Conservation (phyloP, 441 rosid species). For the Brassica hybrid region DNA sequence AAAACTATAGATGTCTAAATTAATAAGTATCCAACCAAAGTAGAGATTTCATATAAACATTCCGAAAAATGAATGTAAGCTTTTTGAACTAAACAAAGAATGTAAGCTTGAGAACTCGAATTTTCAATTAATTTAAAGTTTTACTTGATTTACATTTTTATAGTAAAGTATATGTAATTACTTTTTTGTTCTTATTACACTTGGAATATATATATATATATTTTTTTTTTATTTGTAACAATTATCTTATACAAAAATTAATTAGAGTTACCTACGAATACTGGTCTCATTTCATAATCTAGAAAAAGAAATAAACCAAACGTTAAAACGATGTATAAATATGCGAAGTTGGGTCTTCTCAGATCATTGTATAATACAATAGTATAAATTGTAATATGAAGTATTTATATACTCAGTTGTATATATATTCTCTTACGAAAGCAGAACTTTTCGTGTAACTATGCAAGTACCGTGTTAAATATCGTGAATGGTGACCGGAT, state of each 20-base stretch:
- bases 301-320: background rate
- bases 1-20: background rate
- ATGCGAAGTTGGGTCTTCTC: background rate
- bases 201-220: background rate
- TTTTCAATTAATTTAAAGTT: background rate
- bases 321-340: background rate
- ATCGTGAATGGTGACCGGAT: constrained; percentile 28
- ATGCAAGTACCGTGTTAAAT: constrained; percentile 30
- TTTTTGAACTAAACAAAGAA: no score
- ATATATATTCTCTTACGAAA: background rate
- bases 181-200: background rate
- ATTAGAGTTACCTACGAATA: background rate
- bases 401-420: background rate
- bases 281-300: background rate
- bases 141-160: background rate
- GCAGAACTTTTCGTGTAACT: constrained; percentile 22
- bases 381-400: background rate
- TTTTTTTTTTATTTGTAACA: background rate
- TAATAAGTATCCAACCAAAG: background rate
- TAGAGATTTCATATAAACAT: background rate
- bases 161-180: background rate
- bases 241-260: background rate
- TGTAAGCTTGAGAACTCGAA: background rate
- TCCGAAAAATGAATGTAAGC: background rate
- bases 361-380: background rate